Evolutionary conservation across 305 asterid genomes (phyloP), one percentile per base, ranked within the genome.

Genomic region (Withania somnifera): DNA sequence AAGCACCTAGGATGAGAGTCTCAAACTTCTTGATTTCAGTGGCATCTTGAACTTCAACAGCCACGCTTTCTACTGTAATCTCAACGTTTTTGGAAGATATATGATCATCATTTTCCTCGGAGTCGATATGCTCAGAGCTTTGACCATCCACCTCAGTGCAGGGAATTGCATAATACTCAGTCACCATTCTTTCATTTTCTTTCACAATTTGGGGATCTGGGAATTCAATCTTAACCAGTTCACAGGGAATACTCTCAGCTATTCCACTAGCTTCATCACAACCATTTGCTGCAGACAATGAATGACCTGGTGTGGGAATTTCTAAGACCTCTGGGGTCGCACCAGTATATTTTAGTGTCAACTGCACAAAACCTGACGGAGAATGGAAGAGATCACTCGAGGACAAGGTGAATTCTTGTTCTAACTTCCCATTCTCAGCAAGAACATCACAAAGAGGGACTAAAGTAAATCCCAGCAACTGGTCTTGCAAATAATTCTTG

Each of bases 311-410:
- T 11, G 92, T 83, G 3, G 95, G 85, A 58, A 93, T 87, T 1
- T 88, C 89, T 42, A 94, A 69, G 45, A 94, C 91, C 11, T 94
- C 98, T 1, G 98, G 97, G 11, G 84, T 89, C 7, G 87, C 81
- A 79, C 98, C 98, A 3, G 79, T 61, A 26, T 91, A 94, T 6
- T 93, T 86, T 50, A 95, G 84, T 0, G 98, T 92, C 79, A 96
- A 61, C 82, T 91, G 92, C 58, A 96, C 98, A 82, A 87, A 94
- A 15, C 99, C 98, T 0, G 99, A 97, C 0, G 99, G 99, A 7
- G 99, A 94, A 89, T 96, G 97, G 93, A 93, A 93, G 11, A 96
- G 93, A 89, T 96, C 99, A 4, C 95, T 94, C 0, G 99, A 93
- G 40, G 99, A 94, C 32, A 96, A 94, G 40, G 95, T 88, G 71